Percentiles rank a stretch among this genome's conserved stretches.
These are phyloP conservation scores for Diaporthe citriasiana DNA, from an alignment of 2,329 filamentous ascomycete species.

Conservation along the genomic window DNA sequence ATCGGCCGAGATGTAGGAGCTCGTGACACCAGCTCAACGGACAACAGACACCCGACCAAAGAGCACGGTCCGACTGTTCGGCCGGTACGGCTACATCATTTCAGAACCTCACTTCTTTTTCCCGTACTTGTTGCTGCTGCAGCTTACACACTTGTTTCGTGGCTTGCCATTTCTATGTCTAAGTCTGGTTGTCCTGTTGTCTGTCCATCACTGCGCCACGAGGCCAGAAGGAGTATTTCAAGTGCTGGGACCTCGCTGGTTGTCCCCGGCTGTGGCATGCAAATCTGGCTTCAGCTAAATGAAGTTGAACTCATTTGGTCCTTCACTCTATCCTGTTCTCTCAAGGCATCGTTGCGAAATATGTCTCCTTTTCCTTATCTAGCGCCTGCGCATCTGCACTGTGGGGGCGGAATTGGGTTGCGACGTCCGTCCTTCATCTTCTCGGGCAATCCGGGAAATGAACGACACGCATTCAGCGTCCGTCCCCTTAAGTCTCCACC, in stretches of 20 bases:
- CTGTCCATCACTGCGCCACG: too few relatives aligned
- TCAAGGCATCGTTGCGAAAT: not conserved
- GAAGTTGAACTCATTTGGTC: not conserved
- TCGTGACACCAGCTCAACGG: constrained; percentile 16
- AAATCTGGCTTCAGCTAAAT: not conserved
- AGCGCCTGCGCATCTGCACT: too few relatives aligned
- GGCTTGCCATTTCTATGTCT: too few relatives aligned
- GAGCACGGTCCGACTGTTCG: constrained; percentile 21
- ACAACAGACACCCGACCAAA: constrained; percentile 21
- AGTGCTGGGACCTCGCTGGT: not conserved
- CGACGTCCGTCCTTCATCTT: not conserved
- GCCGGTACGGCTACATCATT: not conserved
- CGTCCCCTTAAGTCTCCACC: not conserved
- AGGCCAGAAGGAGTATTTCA: not conserved
- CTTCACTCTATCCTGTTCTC: not conserved
- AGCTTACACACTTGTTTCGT: not conserved
- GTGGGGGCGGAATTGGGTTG: not conserved
- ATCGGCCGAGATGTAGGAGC: constrained; percentile 11
- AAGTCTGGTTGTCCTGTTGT: not conserved
- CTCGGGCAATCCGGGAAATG: not conserved
- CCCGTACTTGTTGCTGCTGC: not conserved
- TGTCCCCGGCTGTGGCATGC: not conserved
- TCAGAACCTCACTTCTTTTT: not conserved
- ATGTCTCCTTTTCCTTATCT: not conserved
- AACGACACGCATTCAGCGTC: not conserved